Base-by-base conservation (phyloP, 306 rosid genomes). In the Dalbergia cochinchinensis region DNA sequence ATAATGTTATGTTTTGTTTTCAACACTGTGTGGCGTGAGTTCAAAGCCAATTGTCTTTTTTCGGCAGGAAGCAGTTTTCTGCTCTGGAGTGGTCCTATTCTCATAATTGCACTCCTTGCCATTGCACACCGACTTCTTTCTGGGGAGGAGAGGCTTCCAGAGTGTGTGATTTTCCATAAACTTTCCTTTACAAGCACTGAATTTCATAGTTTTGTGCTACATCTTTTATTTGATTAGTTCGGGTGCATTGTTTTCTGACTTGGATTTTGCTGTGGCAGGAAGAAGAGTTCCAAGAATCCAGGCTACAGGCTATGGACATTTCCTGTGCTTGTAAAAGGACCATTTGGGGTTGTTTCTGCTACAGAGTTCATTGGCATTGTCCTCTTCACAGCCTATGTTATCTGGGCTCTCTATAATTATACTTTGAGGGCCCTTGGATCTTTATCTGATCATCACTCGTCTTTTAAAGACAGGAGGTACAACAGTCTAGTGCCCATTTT, bases 261-360 rank as follows among this genome's bases (percentile, higher is more conserved):
- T 78, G 79, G 59, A 33, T 50, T 58, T 64, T 63, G n/a, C 53
- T 63, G n/a, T 83, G 50, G 78, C 76, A 93, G 96, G 84, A 90
- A 86, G 83, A 90, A 85, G 87, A 69, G 34, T 54, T 77, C 85
- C 51, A 83, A 76, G 61, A n/a, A 59, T 78, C 94, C 98, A 18
- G 83, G 92, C 20, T 87, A 82, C 58, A 82, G 93, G 54, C 86
- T 92, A 68, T 94, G 97, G 98, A 94, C 98, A 0, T 86, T 92
- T 69, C 98, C 98, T 45, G 89, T 91, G 85, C 54, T 94, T 51
- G 90, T 94, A 65, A 88, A 90, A 19, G 98, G 97, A 51, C 97
- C 98, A 39, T 88, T 94, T 58, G 97, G 96, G 57, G 97, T 94
- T 33, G 92, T 94, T 87, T 89, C 94, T 82, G 98, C 91, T 50